Evolutionary conservation across 2,329 filamentous ascomycete genomes (phyloP).

Genomic region (Microthyrium microscopicum): DNA sequence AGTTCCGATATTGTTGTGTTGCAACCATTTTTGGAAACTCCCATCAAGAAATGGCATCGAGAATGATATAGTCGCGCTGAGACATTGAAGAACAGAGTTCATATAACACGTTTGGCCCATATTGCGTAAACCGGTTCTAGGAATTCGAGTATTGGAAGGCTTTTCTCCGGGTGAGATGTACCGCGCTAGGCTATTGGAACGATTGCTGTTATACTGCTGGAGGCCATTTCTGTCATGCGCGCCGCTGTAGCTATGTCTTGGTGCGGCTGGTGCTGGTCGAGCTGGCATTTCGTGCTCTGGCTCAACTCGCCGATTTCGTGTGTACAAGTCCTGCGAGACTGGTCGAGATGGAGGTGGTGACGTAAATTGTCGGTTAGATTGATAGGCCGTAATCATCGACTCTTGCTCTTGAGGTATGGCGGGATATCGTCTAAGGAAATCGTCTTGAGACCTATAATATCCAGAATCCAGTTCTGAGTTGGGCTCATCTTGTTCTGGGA

Average conservation of each 20-base stretch:
- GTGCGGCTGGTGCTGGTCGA: conserved; percentile 40
- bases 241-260: conserved; percentile 60
- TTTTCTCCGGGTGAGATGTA: conserved; percentile 29
- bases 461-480: conserved; percentile 29
- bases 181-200: conserved; percentile 16
- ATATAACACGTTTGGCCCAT: conserved; percentile 78
- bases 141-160: conserved; percentile 29
- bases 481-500: conserved; percentile 19
- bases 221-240: conserved; percentile 42
- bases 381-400: conserved; percentile 30
- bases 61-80: conserved; percentile 52
- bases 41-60: conserved; percentile 48
- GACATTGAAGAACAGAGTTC: conserved; percentile 74
- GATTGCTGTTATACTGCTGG: conserved; percentile 1
- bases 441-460: conserved; percentile 58
- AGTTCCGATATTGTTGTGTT: conserved; percentile 26
- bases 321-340: conserved; percentile 13
- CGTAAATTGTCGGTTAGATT: not conserved
- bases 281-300: conserved; percentile 27
- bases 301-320: conserved; percentile 19
- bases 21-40: conserved; percentile 43
- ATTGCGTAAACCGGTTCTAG: conserved; percentile 62
- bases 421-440: conserved; percentile 70
- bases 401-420: conserved; percentile 44
- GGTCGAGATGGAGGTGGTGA: conserved; percentile 14